phyloP scores from a whole-genome alignment of 371 early-diverging fungal species.

The Apophysomyces trapeziformis region DNA sequence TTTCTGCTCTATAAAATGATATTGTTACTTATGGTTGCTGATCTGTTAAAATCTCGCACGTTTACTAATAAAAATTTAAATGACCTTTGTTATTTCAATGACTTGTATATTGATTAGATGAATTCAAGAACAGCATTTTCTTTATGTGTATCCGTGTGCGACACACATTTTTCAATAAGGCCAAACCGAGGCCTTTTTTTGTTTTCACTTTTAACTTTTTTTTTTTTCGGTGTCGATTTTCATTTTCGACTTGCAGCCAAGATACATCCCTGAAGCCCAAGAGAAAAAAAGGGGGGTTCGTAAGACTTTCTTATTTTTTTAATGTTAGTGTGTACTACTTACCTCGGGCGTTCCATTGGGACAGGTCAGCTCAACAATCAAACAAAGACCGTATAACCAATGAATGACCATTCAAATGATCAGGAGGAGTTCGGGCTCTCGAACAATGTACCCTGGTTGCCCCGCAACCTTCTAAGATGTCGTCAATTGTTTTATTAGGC shows the following conservation, averaged over 20 bases:
- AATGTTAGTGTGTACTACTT: not conserved
- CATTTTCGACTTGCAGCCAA: not conserved
- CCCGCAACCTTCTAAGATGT: too few species aligned
- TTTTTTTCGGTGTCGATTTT: not conserved
- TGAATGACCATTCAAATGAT: too few species aligned
- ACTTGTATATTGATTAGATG: not conserved
- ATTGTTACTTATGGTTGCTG: too few species aligned
- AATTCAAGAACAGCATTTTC: not conserved
- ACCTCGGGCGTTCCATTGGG: not conserved
- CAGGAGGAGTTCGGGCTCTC: too few species aligned
- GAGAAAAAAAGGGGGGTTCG: not conserved
- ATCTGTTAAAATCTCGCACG: too few species aligned
- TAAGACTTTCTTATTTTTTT: not conserved
- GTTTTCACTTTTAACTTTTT: not conserved
- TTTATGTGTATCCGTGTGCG: constrained; percentile 1
- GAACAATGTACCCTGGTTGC: too few species aligned
- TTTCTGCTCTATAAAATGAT: too few species aligned
- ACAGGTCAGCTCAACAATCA: not conserved
- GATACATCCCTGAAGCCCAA: not conserved
- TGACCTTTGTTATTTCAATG: too few species aligned
- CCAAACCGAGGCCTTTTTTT: not conserved
- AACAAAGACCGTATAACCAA: too few species aligned
- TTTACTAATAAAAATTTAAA: too few species aligned
- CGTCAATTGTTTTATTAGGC: too few species aligned
- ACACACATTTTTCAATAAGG: constrained; percentile 7